Evolutionary conservation across 768 basidiomycete species (phyloP), one percentile per base, ranked within the genome.

Genomic region (Calocybe gangraenosa): DNA sequence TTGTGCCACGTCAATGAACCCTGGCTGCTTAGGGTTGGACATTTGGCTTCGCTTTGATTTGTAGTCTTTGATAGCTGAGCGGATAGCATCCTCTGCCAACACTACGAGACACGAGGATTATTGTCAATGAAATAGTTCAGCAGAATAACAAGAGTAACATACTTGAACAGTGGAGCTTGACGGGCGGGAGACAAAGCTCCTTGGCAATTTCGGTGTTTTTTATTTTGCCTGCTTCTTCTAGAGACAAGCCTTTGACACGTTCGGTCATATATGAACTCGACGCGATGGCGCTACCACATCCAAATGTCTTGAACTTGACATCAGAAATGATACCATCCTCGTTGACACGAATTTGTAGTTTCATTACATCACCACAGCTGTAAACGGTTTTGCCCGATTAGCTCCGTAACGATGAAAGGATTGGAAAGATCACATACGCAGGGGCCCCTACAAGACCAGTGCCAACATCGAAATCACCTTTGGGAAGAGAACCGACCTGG

Each of bases 201-300:
- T 96, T 94, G 17, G 96, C 96, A 62, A 98, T 99, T 65, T 98
- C 96, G 9, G 96, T 98, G 73, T 99, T 99, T 70, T 94, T 96
- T 58, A 99, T 95, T 62, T 85, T 84, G 44, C 91, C 91, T 7
- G 96, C 96, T 49, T 93, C 91, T 42, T 97, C 96, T 45, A 99
- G 68, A 7, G 86, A 84, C 50, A 98, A 76, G 19, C 96, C 96
- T 69, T 84, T 95, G 49, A 99, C 95, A 41, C 93, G 87, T 70
- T 99, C 95, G 14, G 96, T 99, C 90, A 98, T 93, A 64, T 95
- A 99, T 6, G 91, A 94, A 59, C 91, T 93, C 1, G 92, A 95
- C 0, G 96, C 96, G 49, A 99, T 99, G 55, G 93, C 93, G 53
- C 92, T 94, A 42, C 96, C 96, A 65, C 96, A 98, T 2, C 96